Evolutionary conservation across 1,139 yeast genomes (phyloP).

Genomic region (Debaryomycetaceae sp.): DNA sequence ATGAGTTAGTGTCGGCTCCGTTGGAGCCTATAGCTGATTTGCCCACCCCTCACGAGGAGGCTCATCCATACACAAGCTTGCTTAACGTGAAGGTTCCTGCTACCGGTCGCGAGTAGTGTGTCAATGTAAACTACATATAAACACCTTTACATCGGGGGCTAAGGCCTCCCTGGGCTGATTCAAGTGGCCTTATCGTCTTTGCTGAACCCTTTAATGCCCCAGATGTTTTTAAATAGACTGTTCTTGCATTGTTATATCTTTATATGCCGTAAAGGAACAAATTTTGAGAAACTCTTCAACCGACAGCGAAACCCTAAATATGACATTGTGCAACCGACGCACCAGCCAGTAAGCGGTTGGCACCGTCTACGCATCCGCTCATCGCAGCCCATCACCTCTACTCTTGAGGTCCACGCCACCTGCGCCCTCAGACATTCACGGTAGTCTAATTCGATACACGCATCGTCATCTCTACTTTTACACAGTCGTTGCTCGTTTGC

Average conservation of each 20-base stretch:
- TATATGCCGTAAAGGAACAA: not conserved
- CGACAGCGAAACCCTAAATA: too few species aligned
- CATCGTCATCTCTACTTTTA: too few species aligned
- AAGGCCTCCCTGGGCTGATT: not conserved
- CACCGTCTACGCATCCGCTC: too few species aligned
- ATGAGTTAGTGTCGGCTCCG: slow-evolving; percentile 1
- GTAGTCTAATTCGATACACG: too few species aligned
- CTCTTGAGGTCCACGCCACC: too few species aligned
- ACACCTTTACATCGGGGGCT: slow-evolving; percentile 1
- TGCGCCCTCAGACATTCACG: too few species aligned
- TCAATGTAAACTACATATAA: not conserved
- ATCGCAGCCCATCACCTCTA: too few species aligned
- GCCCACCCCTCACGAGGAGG: slow-evolving; percentile 22
- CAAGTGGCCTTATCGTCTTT: not conserved
- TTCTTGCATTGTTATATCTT: not conserved
- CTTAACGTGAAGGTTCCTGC: not conserved
- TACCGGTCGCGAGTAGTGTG: not conserved
- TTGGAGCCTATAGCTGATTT: slow-evolving; percentile 20
- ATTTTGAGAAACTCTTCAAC: too few species aligned
- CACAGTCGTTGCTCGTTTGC: too few species aligned
- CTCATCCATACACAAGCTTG: slow-evolving; percentile 9
- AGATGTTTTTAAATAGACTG: not conserved
- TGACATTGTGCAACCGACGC: too few species aligned
- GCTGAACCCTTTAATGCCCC: slow-evolving; percentile 6
- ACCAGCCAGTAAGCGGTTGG: too few species aligned